Conservation (phyloP, 2,329 filamentous ascomycete species). For the Coniochaeta prunicola region DNA sequence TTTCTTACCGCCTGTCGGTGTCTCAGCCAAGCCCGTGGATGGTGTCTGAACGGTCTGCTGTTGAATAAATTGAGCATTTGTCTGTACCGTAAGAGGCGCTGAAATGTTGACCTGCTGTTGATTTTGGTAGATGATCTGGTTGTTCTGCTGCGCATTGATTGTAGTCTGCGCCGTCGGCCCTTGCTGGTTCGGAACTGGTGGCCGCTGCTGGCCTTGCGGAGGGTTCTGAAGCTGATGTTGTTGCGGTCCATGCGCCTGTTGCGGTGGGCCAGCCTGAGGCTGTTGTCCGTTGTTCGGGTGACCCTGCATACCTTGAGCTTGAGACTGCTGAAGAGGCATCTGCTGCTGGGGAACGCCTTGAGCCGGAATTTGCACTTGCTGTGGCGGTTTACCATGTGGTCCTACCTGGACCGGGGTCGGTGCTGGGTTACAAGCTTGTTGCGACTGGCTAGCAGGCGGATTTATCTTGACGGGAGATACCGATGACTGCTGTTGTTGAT, state of each 20-base stretch:
- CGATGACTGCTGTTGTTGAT: neutral
- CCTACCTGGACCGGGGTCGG: neutral
- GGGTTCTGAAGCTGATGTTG: neutral
- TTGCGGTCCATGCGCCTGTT: neutral
- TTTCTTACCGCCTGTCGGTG: neutral
- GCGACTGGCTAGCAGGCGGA: neutral
- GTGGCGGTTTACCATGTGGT: neutral
- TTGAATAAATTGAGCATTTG: neutral
- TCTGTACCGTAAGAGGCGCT: neutral
- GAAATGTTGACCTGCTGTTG: conserved; percentile 1
- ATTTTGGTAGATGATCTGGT: neutral
- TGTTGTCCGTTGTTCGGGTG: neutral
- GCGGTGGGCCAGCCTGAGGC: neutral
- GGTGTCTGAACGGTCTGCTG: neutral
- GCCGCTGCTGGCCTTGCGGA: neutral
- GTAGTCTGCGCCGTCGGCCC: neutral
- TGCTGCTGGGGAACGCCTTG: neutral
- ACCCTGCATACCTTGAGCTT: neutral
- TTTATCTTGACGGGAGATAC: neutral
- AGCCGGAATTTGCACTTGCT: neutral
- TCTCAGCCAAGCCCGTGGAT: neutral
- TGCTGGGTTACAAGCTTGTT: neutral
- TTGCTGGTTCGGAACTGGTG: neutral
- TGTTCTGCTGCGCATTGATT: neutral
- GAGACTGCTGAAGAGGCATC: neutral